A percentile compares a stretch with the other conserved stretches of the same genome.
phyloP scores from a whole-genome alignment of 495 filamentous ascomycete species.

The Bryoglossum gracile region DNA sequence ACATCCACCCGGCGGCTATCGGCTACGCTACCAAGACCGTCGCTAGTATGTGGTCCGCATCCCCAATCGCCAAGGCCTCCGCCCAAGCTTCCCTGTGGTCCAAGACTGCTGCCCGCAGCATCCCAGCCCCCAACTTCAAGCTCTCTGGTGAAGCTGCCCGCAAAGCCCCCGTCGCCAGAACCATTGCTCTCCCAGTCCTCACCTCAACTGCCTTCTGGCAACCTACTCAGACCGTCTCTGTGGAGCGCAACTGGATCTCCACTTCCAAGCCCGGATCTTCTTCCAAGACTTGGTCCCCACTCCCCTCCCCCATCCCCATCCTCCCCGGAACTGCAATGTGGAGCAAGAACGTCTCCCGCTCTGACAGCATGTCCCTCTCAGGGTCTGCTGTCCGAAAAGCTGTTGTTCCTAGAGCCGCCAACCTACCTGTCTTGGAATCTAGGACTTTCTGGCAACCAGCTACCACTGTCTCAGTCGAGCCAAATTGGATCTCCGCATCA shows the following conservation, averaged over 20 bases:
- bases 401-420: not conserved
- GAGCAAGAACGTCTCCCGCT: too few relatives aligned
- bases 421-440: slow-evolving; percentile 6
- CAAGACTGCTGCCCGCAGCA: not conserved
- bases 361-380: not conserved
- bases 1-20: slow-evolving; percentile 19
- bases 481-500: slow-evolving; percentile 8
- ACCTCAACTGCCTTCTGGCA: slow-evolving; percentile 13
- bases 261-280: not conserved
- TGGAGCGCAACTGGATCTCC: slow-evolving; percentile 8
- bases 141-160: not conserved
- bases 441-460: slow-evolving; percentile 7
- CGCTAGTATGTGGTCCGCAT: not conserved
- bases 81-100: not conserved
- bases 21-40: not conserved
- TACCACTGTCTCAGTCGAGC: not conserved
- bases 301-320: too few relatives aligned
- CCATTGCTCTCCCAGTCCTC: not conserved
- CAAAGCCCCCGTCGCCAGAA: not conserved
- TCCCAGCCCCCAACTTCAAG: not conserved
- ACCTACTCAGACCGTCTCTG: not conserved
- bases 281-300: slow-evolving; percentile 10
- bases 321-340: too few relatives aligned
- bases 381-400: not conserved
- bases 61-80: not conserved